These are phyloP conservation scores for Rhododendron kiyosumense DNA, from an alignment of 148 eudicot genomes.

Conservation along the genomic window DNA sequence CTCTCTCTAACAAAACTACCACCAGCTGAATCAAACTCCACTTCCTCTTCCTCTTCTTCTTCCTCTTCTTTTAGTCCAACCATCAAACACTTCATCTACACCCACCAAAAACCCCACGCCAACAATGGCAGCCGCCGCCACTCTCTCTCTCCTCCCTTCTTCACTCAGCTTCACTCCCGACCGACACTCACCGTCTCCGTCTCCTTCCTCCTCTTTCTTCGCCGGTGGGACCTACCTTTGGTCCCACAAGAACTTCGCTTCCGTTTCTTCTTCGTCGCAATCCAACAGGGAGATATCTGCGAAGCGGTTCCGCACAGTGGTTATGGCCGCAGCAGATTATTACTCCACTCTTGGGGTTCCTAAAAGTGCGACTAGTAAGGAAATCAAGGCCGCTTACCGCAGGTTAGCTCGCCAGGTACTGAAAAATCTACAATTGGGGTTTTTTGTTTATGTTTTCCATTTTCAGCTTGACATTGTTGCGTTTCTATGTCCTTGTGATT, in stretches of 20 bases:
- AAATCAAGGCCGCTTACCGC: conserved; percentile 89
- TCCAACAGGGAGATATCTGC: conserved; percentile 20
- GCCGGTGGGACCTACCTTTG: conserved; percentile 21
- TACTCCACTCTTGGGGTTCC: conserved; percentile 83
- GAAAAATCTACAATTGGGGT: not conserved
- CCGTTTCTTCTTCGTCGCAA: conserved; percentile 15
- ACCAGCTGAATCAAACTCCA: not conserved
- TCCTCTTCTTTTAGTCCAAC: not conserved
- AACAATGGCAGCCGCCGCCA: conserved; percentile 31
- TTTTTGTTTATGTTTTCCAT: not conserved
- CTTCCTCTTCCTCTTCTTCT: not conserved
- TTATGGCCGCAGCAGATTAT: conserved; percentile 65
- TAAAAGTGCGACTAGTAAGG: conserved; percentile 60
- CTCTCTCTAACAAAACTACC: not conserved
- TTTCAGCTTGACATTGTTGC: not conserved
- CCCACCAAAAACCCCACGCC: not conserved
- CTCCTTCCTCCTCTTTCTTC: conserved; percentile 30
- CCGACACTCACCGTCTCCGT: conserved; percentile 12
- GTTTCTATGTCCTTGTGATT: not conserved
- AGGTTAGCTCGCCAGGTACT: conserved; percentile 88
- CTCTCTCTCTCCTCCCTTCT: conserved; percentile 28
- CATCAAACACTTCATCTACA: not conserved
- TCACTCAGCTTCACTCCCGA: conserved; percentile 20
- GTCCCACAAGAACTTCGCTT: conserved; percentile 18
- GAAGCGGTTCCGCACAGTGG: conserved; percentile 39